A percentile compares a stretch with the other conserved stretches of the same genome.
These are phyloP conservation scores for Fusarium robinianum DNA, from an alignment of 2,329 filamentous ascomycete genomes.

Conservation along the genomic window DNA sequence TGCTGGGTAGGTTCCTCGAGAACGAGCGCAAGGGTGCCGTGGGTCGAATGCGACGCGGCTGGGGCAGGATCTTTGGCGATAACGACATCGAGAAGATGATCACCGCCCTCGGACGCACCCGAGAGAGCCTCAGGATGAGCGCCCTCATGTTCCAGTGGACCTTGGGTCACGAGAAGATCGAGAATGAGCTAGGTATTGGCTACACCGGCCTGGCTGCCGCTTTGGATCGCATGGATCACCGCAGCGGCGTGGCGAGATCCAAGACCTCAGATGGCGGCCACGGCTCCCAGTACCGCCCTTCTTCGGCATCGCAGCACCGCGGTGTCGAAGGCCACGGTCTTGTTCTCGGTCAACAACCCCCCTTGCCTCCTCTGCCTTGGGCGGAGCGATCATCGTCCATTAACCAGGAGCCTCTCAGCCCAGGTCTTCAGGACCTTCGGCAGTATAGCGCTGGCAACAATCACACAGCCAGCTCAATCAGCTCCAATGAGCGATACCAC, in stretches of 20 bases:
- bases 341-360: conserved; percentile 19
- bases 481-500: conserved; percentile 39
- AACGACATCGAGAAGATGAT: conserved; percentile 65
- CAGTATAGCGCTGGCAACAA: conserved; percentile 14
- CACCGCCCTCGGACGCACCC: conserved; percentile 58
- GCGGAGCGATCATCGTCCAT: conserved; percentile 28
- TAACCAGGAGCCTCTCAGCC: conserved; percentile 17
- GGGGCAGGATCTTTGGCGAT: conserved; percentile 66
- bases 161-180: conserved; percentile 60
- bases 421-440: conserved; percentile 18
- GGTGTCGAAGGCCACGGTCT: conserved; percentile 26
- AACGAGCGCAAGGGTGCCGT: conserved; percentile 65
- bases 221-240: conserved; percentile 51
- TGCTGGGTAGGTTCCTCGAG: conserved; percentile 64
- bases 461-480: conserved; percentile 38
- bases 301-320: conserved; percentile 32
- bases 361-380: conserved; percentile 36
- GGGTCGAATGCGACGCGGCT: conserved; percentile 63
- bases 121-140: conserved; percentile 66
- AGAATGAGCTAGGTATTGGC: conserved; percentile 66
- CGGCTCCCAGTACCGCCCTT: conserved; percentile 31
- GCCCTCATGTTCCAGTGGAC: conserved; percentile 69
- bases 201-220: conserved; percentile 70
- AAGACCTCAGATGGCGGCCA: conserved; percentile 22
- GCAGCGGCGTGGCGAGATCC: conserved; percentile 27